Evolutionary conservation across 345 rosid genomes (phyloP), one percentile per base, ranked within the genome.

Genomic region (Acer campestre): DNA sequence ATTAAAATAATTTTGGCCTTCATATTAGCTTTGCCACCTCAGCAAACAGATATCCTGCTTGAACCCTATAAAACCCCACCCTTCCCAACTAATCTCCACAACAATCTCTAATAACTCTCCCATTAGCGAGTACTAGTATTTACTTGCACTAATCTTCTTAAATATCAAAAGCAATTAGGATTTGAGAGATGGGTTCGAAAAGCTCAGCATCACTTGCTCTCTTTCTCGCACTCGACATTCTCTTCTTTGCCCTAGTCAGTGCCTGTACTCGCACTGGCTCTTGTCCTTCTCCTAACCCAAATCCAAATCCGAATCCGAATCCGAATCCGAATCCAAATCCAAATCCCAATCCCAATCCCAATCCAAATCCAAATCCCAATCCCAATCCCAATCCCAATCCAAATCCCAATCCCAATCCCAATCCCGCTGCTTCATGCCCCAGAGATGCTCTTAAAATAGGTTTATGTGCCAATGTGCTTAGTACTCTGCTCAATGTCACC

Each of bases 141-240:
- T 35, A 35, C 38, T 35, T 35, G 38, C 38, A 35, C 38, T 20
- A 18, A 23, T 61, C 18, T 14, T 66, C 42, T 64, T 14, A 4
- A 49, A 78, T 51, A 6, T 17, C 35, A 35, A 18, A 68, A 64
- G 42, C 31, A 16, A 3, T 20, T 38, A 22, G 70, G 53, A 12
- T 75, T 79, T 55, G 70, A 63, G 49, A 71, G 75, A 83, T 91
- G 96, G 90, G 81, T 76, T 77, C 87, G 67, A 88, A 80, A 80
- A 84, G 67, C 61, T 80, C 87, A 10, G 68, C 84, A 44, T 61
- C 88, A 20, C 68, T 86, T 67, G 89, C 90, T 74, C 82, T 91
- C 75, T 83, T 90, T 58, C 73, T 91, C 58, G 77, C 80, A 35
- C 68, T 87, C 68, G 90, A 90, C 82, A 73, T 91, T 46, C 82